Percentiles rank a stretch among this genome's conserved stretches.
Evolutionary conservation across 2,329 filamentous ascomycete genomes (phyloP).

Genomic region (Aureobasidium sp.): DNA sequence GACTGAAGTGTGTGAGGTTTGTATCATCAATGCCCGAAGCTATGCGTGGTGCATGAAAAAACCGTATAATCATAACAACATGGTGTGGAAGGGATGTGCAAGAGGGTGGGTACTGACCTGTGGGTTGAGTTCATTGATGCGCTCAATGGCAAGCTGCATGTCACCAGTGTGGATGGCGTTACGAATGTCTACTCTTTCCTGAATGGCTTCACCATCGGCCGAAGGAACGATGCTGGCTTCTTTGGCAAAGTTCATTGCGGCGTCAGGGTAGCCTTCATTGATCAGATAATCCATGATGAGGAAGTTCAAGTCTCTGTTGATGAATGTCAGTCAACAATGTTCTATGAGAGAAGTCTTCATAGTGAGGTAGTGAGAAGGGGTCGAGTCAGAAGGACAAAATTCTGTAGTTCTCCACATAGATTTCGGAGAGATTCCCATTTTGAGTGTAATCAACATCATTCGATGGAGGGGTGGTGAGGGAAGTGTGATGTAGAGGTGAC

Average conservation of each 20-base stretch:
- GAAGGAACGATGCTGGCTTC: constrained; percentile 80
- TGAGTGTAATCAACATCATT: constrained; percentile 71
- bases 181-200: constrained; percentile 71
- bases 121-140: constrained; percentile 81
- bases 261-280: constrained; percentile 86
- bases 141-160: constrained; percentile 75
- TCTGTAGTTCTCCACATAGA: constrained; percentile 81
- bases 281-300: constrained; percentile 95
- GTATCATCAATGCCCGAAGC: constrained; percentile 79
- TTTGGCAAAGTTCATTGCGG: constrained; percentile 84
- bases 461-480: constrained; percentile 25
- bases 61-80: constrained; percentile 84
- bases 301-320: constrained; percentile 78
- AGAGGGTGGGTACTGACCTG: constrained; percentile 55
- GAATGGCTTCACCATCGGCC: constrained; percentile 60
- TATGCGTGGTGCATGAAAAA: constrained; percentile 99
- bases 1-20: constrained; percentile 70
- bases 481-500: constrained; percentile 26
- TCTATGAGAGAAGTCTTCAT: constrained; percentile 14
- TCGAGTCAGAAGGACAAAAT: constrained; percentile 64
- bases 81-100: constrained; percentile 1
- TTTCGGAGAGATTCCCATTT: constrained; percentile 99
- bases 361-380: constrained; percentile 17
- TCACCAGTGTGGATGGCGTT: constrained; percentile 77
- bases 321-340: constrained; percentile 16